A percentile compares a stretch with the other conserved stretches of the same genome.
These are phyloP conservation scores for Vigna nakashimae DNA, from an alignment of 306 rosid genomes.

Conservation along the genomic window DNA sequence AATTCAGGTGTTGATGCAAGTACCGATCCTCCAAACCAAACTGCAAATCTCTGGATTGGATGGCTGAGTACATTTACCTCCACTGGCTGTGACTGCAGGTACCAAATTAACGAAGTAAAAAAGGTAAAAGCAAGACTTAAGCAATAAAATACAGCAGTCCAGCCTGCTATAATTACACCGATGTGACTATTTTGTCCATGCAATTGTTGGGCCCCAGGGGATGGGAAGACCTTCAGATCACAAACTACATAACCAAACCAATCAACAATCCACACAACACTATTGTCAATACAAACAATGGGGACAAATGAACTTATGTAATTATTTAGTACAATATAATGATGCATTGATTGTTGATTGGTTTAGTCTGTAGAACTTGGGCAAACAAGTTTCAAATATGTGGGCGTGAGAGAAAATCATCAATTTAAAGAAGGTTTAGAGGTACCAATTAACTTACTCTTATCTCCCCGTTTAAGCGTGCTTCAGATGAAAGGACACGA, in stretches of 20 bases:
- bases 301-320: neutral
- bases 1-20: slow-evolving; percentile 99
- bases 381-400: slow-evolving; percentile 7
- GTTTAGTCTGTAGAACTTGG: slow-evolving; percentile 21
- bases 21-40: slow-evolving; percentile 99
- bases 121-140: slow-evolving; percentile 23
- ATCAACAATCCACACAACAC: slow-evolving; percentile 7
- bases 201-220: neutral
- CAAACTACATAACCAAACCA: slow-evolving; percentile 1
- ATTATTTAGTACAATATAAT: slow-evolving; percentile 10
- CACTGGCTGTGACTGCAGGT: slow-evolving; percentile 85
- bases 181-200: slow-evolving; percentile 22
- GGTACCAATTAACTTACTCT: slow-evolving; percentile 55
- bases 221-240: slow-evolving; percentile 5
- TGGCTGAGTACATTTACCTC: slow-evolving; percentile 98
- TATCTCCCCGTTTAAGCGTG: slow-evolving; percentile 75
- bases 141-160: slow-evolving; percentile 22
- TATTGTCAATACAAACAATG: neutral
- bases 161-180: slow-evolving; percentile 1
- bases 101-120: slow-evolving; percentile 14
- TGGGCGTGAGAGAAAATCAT: neutral
- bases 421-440: neutral
- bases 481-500: slow-evolving; percentile 88
- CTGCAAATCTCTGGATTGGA: slow-evolving; percentile 99
- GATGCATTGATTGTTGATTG: slow-evolving; percentile 11